A percentile compares a stretch with the other conserved stretches of the same genome.
These are phyloP conservation scores for Coniferiporia weirii DNA, from an alignment of 1,284 basidiomycete genomes.

Conservation along the genomic window DNA sequence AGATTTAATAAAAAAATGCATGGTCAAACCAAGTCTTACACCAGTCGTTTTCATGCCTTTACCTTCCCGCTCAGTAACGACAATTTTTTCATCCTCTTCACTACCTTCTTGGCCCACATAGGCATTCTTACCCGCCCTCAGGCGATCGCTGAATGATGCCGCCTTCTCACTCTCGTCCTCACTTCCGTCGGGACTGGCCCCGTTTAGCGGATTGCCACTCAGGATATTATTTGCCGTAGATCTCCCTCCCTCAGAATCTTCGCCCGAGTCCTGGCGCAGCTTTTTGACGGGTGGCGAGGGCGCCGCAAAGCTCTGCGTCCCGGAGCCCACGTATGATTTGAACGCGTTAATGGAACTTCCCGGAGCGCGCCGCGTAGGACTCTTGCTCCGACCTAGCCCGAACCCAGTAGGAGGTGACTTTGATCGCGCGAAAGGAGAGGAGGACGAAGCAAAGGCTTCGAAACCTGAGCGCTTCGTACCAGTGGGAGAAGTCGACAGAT, in stretches of 20 bases:
- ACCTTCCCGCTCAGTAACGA: conserved; percentile 69
- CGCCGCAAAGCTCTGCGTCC: conserved; percentile 43
- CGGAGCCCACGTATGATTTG: conserved; percentile 49
- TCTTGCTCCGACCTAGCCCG: conserved; percentile 41
- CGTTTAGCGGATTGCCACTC: neutral
- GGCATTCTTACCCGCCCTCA: conserved; percentile 45
- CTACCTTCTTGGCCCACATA: conserved; percentile 38
- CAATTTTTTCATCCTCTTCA: conserved; percentile 42
- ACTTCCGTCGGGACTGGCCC: conserved; percentile 22
- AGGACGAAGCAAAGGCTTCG: conserved; percentile 53
- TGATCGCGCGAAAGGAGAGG: conserved; percentile 57
- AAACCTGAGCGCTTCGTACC: conserved; percentile 52
- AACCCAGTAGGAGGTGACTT: conserved; percentile 38
- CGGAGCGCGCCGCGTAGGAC: conserved; percentile 40
- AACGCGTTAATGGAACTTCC: conserved; percentile 46
- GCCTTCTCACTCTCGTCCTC: conserved; percentile 30
- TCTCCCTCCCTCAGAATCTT: conserved; percentile 13
- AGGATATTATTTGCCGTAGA: neutral
- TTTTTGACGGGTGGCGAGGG: conserved; percentile 20
- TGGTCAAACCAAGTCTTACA: neutral
- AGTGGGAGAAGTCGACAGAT: conserved; percentile 27
- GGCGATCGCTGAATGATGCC: conserved; percentile 51
- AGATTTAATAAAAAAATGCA: conserved; percentile 9
- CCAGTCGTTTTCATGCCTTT: conserved; percentile 24
- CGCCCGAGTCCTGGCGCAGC: conserved; percentile 17